A percentile compares a stretch with the other conserved stretches of the same genome.
phyloP scores from a whole-genome alignment of 148 eudicot species.

The Heliosperma pusillum region DNA sequence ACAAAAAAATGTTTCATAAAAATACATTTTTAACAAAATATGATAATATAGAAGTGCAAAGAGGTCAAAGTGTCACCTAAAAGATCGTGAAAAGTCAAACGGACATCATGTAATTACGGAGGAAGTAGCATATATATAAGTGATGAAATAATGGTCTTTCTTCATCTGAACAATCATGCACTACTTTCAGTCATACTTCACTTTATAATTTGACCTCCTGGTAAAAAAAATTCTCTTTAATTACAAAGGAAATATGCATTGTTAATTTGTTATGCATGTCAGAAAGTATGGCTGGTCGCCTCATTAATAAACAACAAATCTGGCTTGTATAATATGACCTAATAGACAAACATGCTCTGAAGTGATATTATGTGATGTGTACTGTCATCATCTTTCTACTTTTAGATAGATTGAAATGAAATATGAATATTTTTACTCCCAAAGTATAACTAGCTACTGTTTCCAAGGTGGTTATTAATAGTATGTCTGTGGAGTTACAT shows the following conservation, averaged over 20 bases:
- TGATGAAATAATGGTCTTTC: not conserved
- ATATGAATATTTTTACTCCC: not conserved
- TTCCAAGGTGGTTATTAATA: conserved; percentile 1
- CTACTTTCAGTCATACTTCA: not conserved
- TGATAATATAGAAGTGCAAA: too few species aligned
- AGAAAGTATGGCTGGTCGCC: not conserved
- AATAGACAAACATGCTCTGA: not conserved
- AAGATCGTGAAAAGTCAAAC: too few species aligned
- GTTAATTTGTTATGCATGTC: not conserved
- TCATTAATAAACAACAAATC: not conserved
- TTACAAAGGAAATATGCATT: not conserved
- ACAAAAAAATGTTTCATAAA: too few species aligned
- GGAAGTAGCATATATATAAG: too few species aligned
- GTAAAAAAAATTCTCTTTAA: not conserved
- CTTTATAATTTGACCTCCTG: not conserved
- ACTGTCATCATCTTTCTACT: not conserved
- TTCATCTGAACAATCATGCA: not conserved
- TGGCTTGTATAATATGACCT: not conserved
- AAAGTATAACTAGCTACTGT: not conserved
- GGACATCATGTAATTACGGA: too few species aligned
- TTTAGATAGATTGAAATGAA: not conserved
- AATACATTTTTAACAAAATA: too few species aligned
- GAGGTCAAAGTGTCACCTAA: too few species aligned
- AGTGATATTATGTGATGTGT: not conserved
- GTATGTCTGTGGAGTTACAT: not conserved